Evolutionary conservation across 805 yeast genomes (phyloP).

Genomic region (Yamadazyma philogaea): DNA sequence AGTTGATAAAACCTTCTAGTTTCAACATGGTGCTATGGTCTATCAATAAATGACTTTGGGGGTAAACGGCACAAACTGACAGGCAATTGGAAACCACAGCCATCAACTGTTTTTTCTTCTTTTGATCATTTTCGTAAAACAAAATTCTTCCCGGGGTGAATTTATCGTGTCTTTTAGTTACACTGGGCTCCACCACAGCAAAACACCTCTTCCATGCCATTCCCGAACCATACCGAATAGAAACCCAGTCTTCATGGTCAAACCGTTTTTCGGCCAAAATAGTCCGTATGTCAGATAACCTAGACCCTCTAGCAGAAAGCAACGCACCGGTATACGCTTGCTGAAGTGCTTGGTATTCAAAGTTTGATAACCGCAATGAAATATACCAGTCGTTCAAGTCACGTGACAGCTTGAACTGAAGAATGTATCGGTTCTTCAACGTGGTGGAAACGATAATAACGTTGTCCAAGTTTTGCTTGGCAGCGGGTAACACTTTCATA

Average conservation of each 20-base stretch:
- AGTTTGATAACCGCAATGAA: slow-evolving; percentile 75
- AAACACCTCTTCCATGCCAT: slow-evolving; percentile 97
- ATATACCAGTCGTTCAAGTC: slow-evolving; percentile 75
- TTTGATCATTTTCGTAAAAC: slow-evolving; percentile 82
- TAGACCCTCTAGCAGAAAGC: slow-evolving; percentile 85
- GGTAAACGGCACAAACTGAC: slow-evolving; percentile 87
- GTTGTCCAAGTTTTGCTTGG: slow-evolving; percentile 60
- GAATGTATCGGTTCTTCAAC: slow-evolving; percentile 77
- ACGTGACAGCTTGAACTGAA: slow-evolving; percentile 69
- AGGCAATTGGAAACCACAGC: slow-evolving; percentile 71
- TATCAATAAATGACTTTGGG: slow-evolving; percentile 75
- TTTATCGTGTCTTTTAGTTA: slow-evolving; percentile 41
- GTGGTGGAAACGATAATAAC: slow-evolving; percentile 91
- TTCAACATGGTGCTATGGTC: slow-evolving; percentile 88
- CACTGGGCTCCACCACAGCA: slow-evolving; percentile 79
- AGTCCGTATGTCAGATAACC: slow-evolving; percentile 81
- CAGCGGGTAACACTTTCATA: slow-evolving; percentile 61
- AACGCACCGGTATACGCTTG: slow-evolving; percentile 97
- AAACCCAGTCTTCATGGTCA: slow-evolving; percentile 90
- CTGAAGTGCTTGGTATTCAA: slow-evolving; percentile 79
- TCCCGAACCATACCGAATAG: slow-evolving; percentile 93
- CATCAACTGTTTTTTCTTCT: slow-evolving; percentile 66
- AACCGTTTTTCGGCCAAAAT: slow-evolving; percentile 81
- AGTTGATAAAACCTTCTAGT: slow-evolving; percentile 75
- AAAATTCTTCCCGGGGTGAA: slow-evolving; percentile 62